A percentile compares a stretch with the other conserved stretches of the same genome.
phyloP scores from a whole-genome alignment of 2,329 filamentous ascomycete genomes.

The Cladobotryum protrusum region DNA sequence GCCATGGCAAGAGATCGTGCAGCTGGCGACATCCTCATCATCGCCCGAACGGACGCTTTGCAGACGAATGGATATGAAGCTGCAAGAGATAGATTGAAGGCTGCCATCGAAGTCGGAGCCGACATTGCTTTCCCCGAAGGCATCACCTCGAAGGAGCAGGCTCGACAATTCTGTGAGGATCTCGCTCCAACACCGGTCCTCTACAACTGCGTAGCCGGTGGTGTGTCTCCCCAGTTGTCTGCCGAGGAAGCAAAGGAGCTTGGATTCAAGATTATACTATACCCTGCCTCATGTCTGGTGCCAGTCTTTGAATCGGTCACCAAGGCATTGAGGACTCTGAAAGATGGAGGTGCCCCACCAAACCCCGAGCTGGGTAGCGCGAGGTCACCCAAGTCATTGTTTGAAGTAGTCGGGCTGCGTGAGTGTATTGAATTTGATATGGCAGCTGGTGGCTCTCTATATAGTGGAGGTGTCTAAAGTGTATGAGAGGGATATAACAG shows the following conservation, averaged over 20 bases:
- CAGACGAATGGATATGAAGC: conserved; percentile 52
- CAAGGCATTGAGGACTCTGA: neutral
- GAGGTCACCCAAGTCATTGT: neutral
- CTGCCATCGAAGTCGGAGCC: conserved; percentile 48
- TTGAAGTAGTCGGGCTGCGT: conserved; percentile 4
- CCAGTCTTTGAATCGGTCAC: conserved; percentile 1
- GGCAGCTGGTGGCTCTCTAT: neutral
- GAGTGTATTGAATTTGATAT: conserved; percentile 5
- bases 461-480: too few relatives aligned
- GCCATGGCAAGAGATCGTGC: conserved; percentile 35
- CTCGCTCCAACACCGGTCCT: conserved; percentile 46
- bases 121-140: conserved; percentile 58
- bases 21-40: conserved; percentile 51
- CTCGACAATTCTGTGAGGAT: conserved; percentile 37
- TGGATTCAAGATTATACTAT: conserved; percentile 55
- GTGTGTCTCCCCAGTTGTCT: conserved; percentile 47
- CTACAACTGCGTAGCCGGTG: conserved; percentile 53
- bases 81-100: conserved; percentile 43
- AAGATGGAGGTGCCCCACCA: conserved; percentile 1
- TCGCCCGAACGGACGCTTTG: conserved; percentile 57
- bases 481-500: too few relatives aligned
- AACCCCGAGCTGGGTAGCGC: neutral
- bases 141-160: conserved; percentile 45
- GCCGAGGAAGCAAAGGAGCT: conserved; percentile 46
- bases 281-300: conserved; percentile 27